Evolutionary conservation across 2,329 filamentous ascomycete species (phyloP).

Genomic region (Mycosphaerelloides madeirae): DNA sequence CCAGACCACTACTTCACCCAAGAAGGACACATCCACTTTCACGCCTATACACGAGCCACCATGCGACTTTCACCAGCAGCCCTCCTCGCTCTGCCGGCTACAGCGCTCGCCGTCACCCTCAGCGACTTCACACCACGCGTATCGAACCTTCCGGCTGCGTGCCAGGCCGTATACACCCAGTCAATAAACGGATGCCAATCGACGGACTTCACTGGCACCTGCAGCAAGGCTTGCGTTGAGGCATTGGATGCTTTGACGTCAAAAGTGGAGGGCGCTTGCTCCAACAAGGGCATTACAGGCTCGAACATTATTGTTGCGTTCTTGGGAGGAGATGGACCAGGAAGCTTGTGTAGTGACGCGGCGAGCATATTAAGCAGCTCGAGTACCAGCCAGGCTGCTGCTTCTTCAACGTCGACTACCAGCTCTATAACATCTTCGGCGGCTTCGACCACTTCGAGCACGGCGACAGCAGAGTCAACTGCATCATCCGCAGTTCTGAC

Average conservation of each 20-base stretch:
- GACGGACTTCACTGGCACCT: slow-evolving; percentile 40
- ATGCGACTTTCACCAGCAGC: slow-evolving; percentile 4
- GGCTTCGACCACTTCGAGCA: slow-evolving; percentile 8
- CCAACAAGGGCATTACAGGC: slow-evolving; percentile 32
- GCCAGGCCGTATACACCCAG: slow-evolving; percentile 38
- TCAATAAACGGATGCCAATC: slow-evolving; percentile 38
- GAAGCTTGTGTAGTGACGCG: slow-evolving; percentile 37
- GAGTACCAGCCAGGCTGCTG: slow-evolving; percentile 6
- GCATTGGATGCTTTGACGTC: slow-evolving; percentile 35
- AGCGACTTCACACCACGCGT: slow-evolving; percentile 42
- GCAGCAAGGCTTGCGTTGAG: slow-evolving; percentile 39
- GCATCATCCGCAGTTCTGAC: slow-evolving; percentile 9
- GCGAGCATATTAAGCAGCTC: slow-evolving; percentile 14
- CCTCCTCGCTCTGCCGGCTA: slow-evolving; percentile 23
- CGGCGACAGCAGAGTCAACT: slow-evolving; percentile 3
- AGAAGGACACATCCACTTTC: no score
- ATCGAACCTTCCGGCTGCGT: slow-evolving; percentile 36
- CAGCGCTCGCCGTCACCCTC: slow-evolving; percentile 38
- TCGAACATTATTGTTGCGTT: slow-evolving; percentile 42
- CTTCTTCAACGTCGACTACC: background rate
- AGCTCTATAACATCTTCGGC: slow-evolving; percentile 3
- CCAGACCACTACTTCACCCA: no score
- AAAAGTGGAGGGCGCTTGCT: slow-evolving; percentile 34
- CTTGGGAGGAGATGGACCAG: slow-evolving; percentile 36
- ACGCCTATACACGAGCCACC: background rate